Conservation (phyloP, 345 rosid species). For the Gossypium ekmanianum region DNA sequence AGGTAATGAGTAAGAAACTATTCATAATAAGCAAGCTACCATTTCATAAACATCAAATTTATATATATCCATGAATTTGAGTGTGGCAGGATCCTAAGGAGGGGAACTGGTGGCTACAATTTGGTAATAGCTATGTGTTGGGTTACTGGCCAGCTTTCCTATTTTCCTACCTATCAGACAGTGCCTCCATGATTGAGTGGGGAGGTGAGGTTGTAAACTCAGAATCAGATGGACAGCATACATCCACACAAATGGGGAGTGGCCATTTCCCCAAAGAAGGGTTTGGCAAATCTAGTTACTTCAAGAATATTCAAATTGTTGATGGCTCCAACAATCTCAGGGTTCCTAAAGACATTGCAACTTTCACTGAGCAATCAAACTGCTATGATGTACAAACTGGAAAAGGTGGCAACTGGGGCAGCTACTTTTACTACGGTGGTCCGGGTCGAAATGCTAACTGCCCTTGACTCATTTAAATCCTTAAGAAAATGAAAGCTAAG, state of each 20-base stretch:
- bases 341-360: slow-evolving; percentile 54
- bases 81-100: slow-evolving; percentile 54
- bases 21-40: background rate
- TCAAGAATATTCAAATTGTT: slow-evolving; percentile 60
- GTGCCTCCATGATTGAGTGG: slow-evolving; percentile 74
- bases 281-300: slow-evolving; percentile 58
- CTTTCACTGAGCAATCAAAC: slow-evolving; percentile 57
- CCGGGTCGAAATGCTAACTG: slow-evolving; percentile 65
- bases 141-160: slow-evolving; percentile 71
- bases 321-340: slow-evolving; percentile 58
- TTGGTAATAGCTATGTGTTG: slow-evolving; percentile 48
- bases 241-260: slow-evolving; percentile 72
- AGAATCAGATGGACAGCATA: slow-evolving; percentile 55
- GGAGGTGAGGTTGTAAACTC: slow-evolving; percentile 76
- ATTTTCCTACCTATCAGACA: slow-evolving; percentile 58
- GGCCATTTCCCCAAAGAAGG: slow-evolving; percentile 65
- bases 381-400: slow-evolving; percentile 59
- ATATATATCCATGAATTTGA: background rate
- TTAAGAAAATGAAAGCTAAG: slow-evolving; percentile 7
- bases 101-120: slow-evolving; percentile 70
- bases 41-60: background rate
- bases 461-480: slow-evolving; percentile 29
- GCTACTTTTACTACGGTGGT: slow-evolving; percentile 61
- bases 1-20: slow-evolving; percentile 33
- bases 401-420: slow-evolving; percentile 53